A percentile compares a stretch with the other conserved stretches of the same genome.
Conservation (phyloP, 2,329 filamentous ascomycete species). For the Lasiodiplodia sp. region DNA sequence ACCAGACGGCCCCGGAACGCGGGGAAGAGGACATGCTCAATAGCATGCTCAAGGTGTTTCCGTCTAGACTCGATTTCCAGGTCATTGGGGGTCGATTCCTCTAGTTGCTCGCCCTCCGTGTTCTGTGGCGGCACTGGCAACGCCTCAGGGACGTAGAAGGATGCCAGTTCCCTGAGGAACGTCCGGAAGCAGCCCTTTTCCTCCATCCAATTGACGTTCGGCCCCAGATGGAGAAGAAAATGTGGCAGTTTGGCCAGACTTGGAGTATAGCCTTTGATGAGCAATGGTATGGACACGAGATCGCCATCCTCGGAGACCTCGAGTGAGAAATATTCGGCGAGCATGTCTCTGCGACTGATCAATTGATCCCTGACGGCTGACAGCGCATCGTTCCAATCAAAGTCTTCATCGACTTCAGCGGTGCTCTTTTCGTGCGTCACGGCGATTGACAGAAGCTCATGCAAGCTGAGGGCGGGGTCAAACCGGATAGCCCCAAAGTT, state of each 20-base stretch:
- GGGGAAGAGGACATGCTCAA: slow-evolving; percentile 90
- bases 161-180: slow-evolving; percentile 85
- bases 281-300: slow-evolving; percentile 78
- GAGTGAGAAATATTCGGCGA: slow-evolving; percentile 90
- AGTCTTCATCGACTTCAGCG: slow-evolving; percentile 55
- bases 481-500: slow-evolving; percentile 91
- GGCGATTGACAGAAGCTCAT: slow-evolving; percentile 74
- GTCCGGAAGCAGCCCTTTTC: slow-evolving; percentile 87
- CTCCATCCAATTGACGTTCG: slow-evolving; percentile 83
- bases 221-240: slow-evolving; percentile 87
- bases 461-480: slow-evolving; percentile 74
- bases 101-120: slow-evolving; percentile 35
- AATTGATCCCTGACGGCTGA: slow-evolving; percentile 72
- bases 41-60: slow-evolving; percentile 71
- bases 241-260: slow-evolving; percentile 84
- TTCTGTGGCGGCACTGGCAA: slow-evolving; percentile 64
- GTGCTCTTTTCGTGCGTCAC: slow-evolving; percentile 69
- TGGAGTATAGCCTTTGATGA: slow-evolving; percentile 89
- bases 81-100: slow-evolving; percentile 41
- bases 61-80: slow-evolving; percentile 61
- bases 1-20: slow-evolving; percentile 84
- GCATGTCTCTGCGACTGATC: slow-evolving; percentile 80
- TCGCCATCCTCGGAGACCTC: slow-evolving; percentile 81
- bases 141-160: slow-evolving; percentile 89
- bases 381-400: slow-evolving; percentile 72